Conservation (phyloP, 2,329 filamentous ascomycete species). For the Talaromyces sp. region DNA sequence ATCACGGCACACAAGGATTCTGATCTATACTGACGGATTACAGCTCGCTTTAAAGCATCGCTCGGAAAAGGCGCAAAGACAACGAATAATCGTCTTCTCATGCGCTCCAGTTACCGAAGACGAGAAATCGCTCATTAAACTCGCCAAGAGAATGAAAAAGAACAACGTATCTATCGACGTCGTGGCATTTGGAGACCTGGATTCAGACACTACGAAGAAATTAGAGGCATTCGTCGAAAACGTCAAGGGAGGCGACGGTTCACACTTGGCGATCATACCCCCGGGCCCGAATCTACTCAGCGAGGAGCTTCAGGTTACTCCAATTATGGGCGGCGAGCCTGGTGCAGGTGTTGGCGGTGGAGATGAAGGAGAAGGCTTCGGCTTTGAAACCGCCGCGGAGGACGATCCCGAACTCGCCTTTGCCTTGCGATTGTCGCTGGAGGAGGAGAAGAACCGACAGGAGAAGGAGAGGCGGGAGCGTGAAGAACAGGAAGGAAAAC, state of each 20-base stretch:
- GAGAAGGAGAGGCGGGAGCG: conserved; percentile 78
- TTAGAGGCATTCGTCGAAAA: conserved; percentile 89
- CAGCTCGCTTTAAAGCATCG: conserved; percentile 95
- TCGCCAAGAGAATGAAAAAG: conserved; percentile 99
- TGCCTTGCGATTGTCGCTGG: conserved; percentile 93
- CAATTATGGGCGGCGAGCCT: conserved; percentile 82
- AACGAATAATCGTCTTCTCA: conserved; percentile 94
- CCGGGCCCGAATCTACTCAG: conserved; percentile 89
- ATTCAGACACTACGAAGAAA: conserved; percentile 83
- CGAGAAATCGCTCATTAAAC: conserved; percentile 79
- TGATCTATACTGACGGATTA: conserved; percentile 19
- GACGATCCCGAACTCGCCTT: conserved; percentile 87
- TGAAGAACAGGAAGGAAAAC: conserved; percentile 68
- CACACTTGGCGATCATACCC: conserved; percentile 83
- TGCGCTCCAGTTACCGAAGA: conserved; percentile 89
- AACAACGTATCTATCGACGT: conserved; percentile 91
- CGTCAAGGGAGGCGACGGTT: conserved; percentile 87
- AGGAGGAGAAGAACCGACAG: conserved; percentile 92
- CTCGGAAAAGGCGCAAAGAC: conserved; percentile 93
- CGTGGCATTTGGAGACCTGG: conserved; percentile 88
- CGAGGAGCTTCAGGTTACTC: conserved; percentile 83
- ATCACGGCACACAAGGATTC: background rate
- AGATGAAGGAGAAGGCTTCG: conserved; percentile 53
- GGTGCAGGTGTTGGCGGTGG: conserved; percentile 50
- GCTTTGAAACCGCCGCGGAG: conserved; percentile 81